These are phyloP conservation scores for Akebia trifoliata DNA, from an alignment of 164 flowering plant genomes.

Conservation along the genomic window DNA sequence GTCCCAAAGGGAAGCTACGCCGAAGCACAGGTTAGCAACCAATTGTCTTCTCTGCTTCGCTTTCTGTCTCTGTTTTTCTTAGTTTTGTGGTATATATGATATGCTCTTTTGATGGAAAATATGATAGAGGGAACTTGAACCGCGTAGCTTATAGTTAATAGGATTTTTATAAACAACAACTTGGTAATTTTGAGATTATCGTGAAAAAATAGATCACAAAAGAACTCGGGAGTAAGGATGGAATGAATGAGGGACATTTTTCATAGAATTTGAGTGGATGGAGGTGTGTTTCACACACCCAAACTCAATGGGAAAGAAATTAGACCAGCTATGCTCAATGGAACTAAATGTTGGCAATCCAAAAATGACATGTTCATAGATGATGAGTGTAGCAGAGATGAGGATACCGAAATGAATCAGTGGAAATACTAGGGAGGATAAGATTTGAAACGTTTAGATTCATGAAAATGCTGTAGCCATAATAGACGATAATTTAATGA, in stretches of 20 bases:
- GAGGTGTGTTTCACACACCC: not conserved
- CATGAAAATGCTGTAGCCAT: too few relatives aligned
- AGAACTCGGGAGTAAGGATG: not conserved
- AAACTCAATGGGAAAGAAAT: too few relatives aligned
- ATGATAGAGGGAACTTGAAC: too few relatives aligned
- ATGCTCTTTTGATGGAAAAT: not conserved
- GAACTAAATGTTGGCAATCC: too few relatives aligned
- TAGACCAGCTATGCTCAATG: too few relatives aligned
- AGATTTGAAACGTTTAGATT: too few relatives aligned
- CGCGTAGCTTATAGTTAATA: too few relatives aligned
- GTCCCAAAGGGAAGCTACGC: conserved; percentile 83
- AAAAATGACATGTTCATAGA: too few relatives aligned
- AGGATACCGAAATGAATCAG: too few relatives aligned
- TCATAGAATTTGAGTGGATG: not conserved
- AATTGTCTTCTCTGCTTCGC: conserved; percentile 1
- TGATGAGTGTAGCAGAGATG: too few relatives aligned
- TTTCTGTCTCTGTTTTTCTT: not conserved
- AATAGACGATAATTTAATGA: too few relatives aligned
- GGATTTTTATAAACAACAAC: not conserved
- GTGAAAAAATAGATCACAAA: not conserved
- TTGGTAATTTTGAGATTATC: not conserved
- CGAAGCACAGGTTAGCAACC: conserved; percentile 75
- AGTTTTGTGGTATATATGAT: not conserved
- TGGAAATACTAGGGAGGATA: too few relatives aligned
- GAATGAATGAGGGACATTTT: not conserved